phyloP scores from a whole-genome alignment of 176 grass and related monocot genomes.

The Alopecurus myosuroides region DNA sequence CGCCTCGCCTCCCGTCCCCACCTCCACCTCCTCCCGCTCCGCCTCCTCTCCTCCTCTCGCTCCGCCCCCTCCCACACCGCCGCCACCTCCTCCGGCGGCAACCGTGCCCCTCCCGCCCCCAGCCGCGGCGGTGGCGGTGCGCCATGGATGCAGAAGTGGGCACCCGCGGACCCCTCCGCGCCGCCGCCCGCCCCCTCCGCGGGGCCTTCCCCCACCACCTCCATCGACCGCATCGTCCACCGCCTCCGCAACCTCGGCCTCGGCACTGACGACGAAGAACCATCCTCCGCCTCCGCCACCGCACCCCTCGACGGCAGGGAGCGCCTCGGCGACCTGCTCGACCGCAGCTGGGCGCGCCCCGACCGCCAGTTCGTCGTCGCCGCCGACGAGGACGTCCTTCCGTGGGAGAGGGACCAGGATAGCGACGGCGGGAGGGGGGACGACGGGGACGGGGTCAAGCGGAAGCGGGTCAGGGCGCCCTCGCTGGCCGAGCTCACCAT shows the following conservation, averaged over 20 bases:
- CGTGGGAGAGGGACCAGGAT: conserved; percentile 67
- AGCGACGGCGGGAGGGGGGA: neutral
- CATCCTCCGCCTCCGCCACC: conserved; percentile 16
- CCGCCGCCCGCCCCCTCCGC: conserved; percentile 10
- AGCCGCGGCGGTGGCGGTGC: neutral
- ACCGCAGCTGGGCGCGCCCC: conserved; percentile 81
- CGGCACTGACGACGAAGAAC: conserved; percentile 60
- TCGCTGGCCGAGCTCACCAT: conserved; percentile 87
- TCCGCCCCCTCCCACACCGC: neutral
- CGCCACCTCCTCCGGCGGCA: conserved; percentile 17
- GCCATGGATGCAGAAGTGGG: conserved; percentile 77
- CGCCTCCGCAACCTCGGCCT: conserved; percentile 82
- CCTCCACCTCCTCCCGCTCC: conserved; percentile 32
- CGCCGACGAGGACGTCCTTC: conserved; percentile 46
- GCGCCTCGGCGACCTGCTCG: conserved; percentile 70
- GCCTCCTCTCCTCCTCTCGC: conserved; percentile 17
- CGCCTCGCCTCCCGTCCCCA: conserved; percentile 42
- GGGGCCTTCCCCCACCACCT: conserved; percentile 21
- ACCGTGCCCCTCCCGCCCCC: conserved; percentile 19
- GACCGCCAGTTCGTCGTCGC: conserved; percentile 32
- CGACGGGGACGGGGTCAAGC: conserved; percentile 34
- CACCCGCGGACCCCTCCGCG: conserved; percentile 30
- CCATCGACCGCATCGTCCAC: conserved; percentile 92
- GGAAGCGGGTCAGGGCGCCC: conserved; percentile 65
- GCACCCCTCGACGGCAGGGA: conserved; percentile 48